These are phyloP conservation scores for Candida verbasci DNA, from an alignment of 805 yeast species.

Conservation along the genomic window DNA sequence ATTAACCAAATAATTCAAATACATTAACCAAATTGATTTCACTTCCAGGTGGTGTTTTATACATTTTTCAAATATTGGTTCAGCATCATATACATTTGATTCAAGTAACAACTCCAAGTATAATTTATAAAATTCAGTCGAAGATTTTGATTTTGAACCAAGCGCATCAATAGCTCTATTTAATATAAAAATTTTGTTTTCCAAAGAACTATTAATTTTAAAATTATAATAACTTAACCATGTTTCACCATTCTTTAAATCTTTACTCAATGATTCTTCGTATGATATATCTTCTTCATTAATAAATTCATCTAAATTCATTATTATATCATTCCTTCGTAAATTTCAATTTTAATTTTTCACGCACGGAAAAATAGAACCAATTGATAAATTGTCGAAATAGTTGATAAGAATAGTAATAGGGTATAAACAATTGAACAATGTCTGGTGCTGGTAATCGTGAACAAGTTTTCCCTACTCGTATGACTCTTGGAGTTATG, in stretches of 20 bases:
- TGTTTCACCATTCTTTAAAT: conserved; percentile 24
- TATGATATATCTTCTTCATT: conserved; percentile 24
- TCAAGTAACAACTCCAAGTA: conserved; percentile 42
- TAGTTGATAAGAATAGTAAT: neutral
- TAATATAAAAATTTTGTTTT: conserved; percentile 42
- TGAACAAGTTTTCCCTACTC: conserved; percentile 95
- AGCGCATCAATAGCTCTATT: conserved; percentile 47
- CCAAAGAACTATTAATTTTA: conserved; percentile 23
- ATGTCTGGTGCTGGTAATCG: conserved; percentile 75
- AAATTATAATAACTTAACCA: conserved; percentile 46
- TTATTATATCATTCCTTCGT: neutral
- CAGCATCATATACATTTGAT: conserved; percentile 16
- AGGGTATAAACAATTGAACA: too few relatives aligned
- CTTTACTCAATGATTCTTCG: conserved; percentile 32
- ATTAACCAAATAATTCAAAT: conserved; percentile 38
- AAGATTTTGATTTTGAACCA: conserved; percentile 42
- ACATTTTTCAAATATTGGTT: conserved; percentile 44
- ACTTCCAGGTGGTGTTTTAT: conserved; percentile 34
- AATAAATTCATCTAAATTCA: conserved; percentile 12
- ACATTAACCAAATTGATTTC: conserved; percentile 51
- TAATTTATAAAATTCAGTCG: conserved; percentile 52
- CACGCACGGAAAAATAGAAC: neutral
- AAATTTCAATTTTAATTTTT: too few relatives aligned
- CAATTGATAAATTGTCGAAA: neutral
- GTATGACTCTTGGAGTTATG: conserved; percentile 95